Conservation (phyloP, 2,329 filamentous ascomycete genomes). For the Aspergillus hortae region DNA sequence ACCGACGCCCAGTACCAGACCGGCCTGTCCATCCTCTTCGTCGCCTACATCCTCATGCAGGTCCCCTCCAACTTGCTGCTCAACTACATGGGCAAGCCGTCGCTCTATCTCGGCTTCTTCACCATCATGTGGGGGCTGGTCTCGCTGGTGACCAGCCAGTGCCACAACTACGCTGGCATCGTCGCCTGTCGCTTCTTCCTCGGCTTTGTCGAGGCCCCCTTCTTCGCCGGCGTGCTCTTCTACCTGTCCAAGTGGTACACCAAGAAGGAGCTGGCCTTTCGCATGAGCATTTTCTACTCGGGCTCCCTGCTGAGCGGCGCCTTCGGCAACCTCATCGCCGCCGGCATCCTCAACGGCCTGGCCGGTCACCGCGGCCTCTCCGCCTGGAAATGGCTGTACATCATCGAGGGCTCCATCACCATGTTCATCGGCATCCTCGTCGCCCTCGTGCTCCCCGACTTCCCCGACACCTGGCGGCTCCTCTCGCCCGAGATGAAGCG, state of each 20-base stretch:
- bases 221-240: conserved; percentile 46
- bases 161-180: conserved; percentile 40
- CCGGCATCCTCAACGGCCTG: conserved; percentile 46
- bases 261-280: conserved; percentile 48
- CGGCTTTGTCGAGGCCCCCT: conserved; percentile 46
- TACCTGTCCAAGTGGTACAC: conserved; percentile 53
- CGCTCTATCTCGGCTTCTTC: conserved; percentile 44
- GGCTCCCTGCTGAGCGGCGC: conserved; percentile 49
- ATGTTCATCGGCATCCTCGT: conserved; percentile 32
- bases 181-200: conserved; percentile 46
- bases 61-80: conserved; percentile 47
- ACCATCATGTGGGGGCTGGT: conserved; percentile 45
- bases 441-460: conserved; percentile 36
- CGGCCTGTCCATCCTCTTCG: conserved; percentile 43
- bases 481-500: conserved; percentile 44
- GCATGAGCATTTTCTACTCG: conserved; percentile 53
- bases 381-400: conserved; percentile 41
- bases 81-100: conserved; percentile 41
- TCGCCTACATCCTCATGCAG: conserved; percentile 45
- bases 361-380: conserved; percentile 31
- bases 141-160: conserved; percentile 43
- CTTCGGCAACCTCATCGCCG: conserved; percentile 54
- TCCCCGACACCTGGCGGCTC: conserved; percentile 44
- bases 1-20: conserved; percentile 37
- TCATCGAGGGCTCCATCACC: conserved; percentile 38